Conservation (phyloP, 2,329 filamentous ascomycete genomes). For the Xylaria polymorpha region DNA sequence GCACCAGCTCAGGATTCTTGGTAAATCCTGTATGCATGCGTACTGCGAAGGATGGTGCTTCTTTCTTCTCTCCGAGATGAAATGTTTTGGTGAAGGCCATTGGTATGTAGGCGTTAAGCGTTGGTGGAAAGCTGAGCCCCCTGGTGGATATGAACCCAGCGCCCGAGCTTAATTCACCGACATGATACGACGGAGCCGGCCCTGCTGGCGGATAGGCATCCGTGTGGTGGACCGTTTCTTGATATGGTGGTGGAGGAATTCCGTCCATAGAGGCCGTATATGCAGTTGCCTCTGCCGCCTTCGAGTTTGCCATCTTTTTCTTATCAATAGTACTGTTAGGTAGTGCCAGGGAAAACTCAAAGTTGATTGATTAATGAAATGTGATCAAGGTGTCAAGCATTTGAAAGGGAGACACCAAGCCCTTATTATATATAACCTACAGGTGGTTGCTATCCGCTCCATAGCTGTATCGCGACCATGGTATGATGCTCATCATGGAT, state of each 20-base stretch:
- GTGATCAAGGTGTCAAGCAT: background rate
- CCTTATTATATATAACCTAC: background rate
- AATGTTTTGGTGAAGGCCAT: slow-evolving; percentile 27
- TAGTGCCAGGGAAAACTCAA: background rate
- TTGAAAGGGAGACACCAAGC: background rate
- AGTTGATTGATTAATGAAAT: background rate
- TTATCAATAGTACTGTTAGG: background rate
- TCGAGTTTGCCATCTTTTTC: slow-evolving; percentile 24
- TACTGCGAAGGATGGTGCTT: slow-evolving; percentile 51
- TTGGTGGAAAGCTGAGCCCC: slow-evolving; percentile 22
- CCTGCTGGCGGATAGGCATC: slow-evolving; percentile 1
- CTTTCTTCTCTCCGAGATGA: slow-evolving; percentile 49
- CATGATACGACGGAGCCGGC: slow-evolving; percentile 26
- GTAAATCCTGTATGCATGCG: slow-evolving; percentile 44
- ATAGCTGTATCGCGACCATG: slow-evolving; percentile 9
- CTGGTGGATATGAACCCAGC: slow-evolving; percentile 8
- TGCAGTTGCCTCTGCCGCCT: slow-evolving; percentile 21
- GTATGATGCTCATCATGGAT: too few relatives aligned
- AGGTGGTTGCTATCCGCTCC: background rate
- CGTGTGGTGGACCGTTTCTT: slow-evolving; percentile 6
- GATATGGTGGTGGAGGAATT: slow-evolving; percentile 30
- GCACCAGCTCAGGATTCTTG: slow-evolving; percentile 47
- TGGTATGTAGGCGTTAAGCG: slow-evolving; percentile 32
- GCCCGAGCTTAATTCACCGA: slow-evolving; percentile 10
- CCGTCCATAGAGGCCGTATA: background rate